Base-by-base conservation (phyloP, 208 protist species). In the Trypanosoma theileri region DNA sequence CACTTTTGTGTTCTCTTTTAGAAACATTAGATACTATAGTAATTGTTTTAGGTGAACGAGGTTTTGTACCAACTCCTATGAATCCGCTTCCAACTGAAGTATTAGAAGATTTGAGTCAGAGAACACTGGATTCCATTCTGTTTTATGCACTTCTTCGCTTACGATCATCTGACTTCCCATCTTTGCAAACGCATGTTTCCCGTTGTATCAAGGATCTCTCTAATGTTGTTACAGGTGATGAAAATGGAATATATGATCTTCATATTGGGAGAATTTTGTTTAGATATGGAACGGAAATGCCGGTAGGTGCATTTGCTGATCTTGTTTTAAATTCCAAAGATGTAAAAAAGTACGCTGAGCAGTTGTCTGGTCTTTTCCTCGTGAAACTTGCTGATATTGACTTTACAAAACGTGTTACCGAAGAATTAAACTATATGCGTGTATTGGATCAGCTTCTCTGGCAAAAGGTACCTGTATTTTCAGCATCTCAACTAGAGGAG, bases 111-210 rank as follows among this genome's bases (percentile, higher is more conserved):
- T 21, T 76, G 12, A 76, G 80, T 64, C 85, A 87, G 55, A 78
- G 86, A 28, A 94, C 88, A 4, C 61, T 96, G 16, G 87, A 96
- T 69, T 96, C 88, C 12, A 85, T 94, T 24, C 31, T 91, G 31
- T 82, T 93, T 57, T 93, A 94, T 65, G 76, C 86, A 7, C 65
- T 93, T 16, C 74, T 96, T 51, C 77, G 84, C 56, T 65, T 92
- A 22, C 82, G 82, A 61, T 67, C 69, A 16, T 74, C 71, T 50
- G 67, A 73, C 3, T 88, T 89, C n/a, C 75, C 76, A 9, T 48
- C 50, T 8, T 77, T 94, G 44, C 70, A 74, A 42, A 31, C 59
- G 14, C 41, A 51, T 12, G 84, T 88, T 9, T 69, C 67, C 1
- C 55, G 73, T 9, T 61, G 44, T n/a, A 83, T 92, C 35, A 65